Base-by-base conservation (phyloP, 2,329 filamentous ascomycete genomes). In the Helotiales sp. region DNA sequence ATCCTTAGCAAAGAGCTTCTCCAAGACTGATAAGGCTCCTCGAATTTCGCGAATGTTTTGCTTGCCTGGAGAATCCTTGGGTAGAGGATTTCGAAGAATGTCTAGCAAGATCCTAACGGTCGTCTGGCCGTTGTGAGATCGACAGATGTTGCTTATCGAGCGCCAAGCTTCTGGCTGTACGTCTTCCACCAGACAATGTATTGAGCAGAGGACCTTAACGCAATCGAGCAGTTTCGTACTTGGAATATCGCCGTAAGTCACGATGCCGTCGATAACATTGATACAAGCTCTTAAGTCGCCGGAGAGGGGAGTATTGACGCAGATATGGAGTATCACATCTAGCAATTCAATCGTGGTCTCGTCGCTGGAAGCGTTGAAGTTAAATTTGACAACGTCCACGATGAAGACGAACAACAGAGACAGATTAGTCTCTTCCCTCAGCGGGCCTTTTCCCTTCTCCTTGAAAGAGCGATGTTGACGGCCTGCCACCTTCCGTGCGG, bases 331-430 rank as follows among this genome's bases (percentile, higher is more conserved):
- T 8, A 90, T 74, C 12, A 79, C 79, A 56, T 83, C 79, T 56
- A 93, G 82, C 53, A 92, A 73, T 3, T 77, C 76, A 52, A 79
- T 79, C 19, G 89, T 78, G 46, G 87, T 82, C 30, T 79, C 73
- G 62, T 89, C 86, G 62, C 81, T 81, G 24, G 88, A 84, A 30
- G 85, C 80, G 63, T 86, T 88, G 70, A 86, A 88, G 69, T 87
- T 90, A 76, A 90, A 92, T 69, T 90, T 91, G 74, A 90, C 84
- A 54, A 90, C 79, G 61, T 89, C 84, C 57, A 81, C 80, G 54
- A 88, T 78, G 63, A 86, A 89, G 12, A 76, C 73, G 67, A 91
- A 91, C 2, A 91, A 73, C 48, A 82, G 80, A 2, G 80, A 75
- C 53, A 92, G 76, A 66, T 84, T 86, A 63, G 81, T 80, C 59